Evolutionary conservation across 75 land plant species (phyloP).

Genomic region (Ceratopteris richardii): DNA sequence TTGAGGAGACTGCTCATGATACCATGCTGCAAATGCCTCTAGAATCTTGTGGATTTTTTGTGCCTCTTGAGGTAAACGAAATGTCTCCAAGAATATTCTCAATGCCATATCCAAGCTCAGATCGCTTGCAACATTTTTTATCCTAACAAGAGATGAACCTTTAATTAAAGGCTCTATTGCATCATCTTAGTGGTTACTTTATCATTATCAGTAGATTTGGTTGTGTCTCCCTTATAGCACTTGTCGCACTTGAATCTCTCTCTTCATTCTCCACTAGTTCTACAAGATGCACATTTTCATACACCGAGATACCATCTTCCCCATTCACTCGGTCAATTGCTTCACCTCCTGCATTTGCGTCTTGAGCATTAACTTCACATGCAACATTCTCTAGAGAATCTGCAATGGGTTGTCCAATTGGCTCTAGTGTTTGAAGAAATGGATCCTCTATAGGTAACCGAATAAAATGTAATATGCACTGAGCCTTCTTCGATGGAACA

Average conservation of each 20-base stretch:
- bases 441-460: constrained; percentile 86
- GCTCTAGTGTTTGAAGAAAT: constrained; percentile 28
- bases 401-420: background rate
- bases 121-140: constrained; percentile 74
- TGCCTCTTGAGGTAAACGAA: constrained; percentile 96
- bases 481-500: constrained; percentile 90
- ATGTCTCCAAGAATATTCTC: constrained; percentile 81
- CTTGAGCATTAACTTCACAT: background rate
- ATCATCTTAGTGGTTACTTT: too few species aligned
- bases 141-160: constrained; percentile 17
- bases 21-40: constrained; percentile 94
- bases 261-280: background rate
- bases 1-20: constrained; percentile 74
- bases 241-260: constrained; percentile 17
- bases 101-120: constrained; percentile 89
- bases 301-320: background rate
- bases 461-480: constrained; percentile 89
- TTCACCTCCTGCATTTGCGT: background rate
- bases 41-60: constrained; percentile 96
- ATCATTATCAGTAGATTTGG: too few species aligned
- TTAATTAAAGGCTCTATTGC: background rate
- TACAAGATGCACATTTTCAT: background rate
- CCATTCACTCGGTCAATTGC: background rate
- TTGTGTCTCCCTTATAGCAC: constrained; percentile 23
- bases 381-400: too few species aligned